Conservation (phyloP, 495 filamentous ascomycete species). For the Aspergillus campestris region DNA sequence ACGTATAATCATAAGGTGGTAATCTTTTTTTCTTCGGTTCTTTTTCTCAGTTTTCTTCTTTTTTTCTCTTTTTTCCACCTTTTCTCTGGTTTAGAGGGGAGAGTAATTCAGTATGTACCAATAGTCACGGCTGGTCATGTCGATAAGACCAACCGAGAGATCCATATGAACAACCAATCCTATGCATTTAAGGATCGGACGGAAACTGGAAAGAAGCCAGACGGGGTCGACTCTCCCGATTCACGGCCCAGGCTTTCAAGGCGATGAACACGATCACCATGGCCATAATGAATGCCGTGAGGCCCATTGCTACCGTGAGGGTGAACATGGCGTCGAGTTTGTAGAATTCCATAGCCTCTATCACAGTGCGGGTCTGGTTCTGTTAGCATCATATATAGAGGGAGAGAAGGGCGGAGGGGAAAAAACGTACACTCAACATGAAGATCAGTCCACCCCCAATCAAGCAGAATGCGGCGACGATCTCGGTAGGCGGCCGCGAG, state of each 20-base stretch:
- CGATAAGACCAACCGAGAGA: too few relatives aligned
- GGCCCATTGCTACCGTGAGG: constrained; percentile 82
- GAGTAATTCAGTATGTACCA: background rate
- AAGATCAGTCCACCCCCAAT: constrained; percentile 84
- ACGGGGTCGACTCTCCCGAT: constrained; percentile 42
- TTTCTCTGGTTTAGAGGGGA: background rate
- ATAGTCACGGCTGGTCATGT: too few relatives aligned
- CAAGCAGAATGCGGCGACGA: constrained; percentile 78
- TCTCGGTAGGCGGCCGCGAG: constrained; percentile 82
- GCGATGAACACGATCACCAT: constrained; percentile 70
- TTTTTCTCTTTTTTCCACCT: background rate
- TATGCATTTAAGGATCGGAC: constrained; percentile 1
- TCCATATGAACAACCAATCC: too few relatives aligned
- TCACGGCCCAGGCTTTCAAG: constrained; percentile 83
- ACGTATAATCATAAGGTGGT: background rate
- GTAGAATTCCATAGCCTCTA: constrained; percentile 68
- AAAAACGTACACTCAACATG: constrained; percentile 72
- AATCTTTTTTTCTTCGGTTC: background rate
- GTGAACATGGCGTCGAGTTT: constrained; percentile 78
- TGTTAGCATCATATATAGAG: background rate
- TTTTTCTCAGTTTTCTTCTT: constrained; percentile 2
- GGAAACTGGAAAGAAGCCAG: constrained; percentile 17
- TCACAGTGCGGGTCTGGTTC: constrained; percentile 56
- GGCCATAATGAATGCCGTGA: constrained; percentile 78
- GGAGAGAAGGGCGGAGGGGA: background rate